These are phyloP conservation scores for Tardiomyces digboiensis DNA, from an alignment of 1,139 yeast species.

Conservation along the genomic window DNA sequence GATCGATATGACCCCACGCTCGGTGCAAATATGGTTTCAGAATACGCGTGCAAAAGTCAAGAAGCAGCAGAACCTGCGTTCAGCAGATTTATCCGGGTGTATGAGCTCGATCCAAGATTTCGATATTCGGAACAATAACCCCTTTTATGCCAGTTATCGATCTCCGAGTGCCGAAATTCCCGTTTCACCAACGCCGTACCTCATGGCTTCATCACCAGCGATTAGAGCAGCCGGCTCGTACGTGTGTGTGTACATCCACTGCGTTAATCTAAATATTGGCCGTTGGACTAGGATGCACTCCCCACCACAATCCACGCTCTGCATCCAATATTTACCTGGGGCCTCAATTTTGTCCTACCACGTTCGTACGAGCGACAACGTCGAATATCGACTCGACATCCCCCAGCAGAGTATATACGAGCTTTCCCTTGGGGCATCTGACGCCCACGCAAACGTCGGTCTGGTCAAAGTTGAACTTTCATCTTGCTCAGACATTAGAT, in stretches of 20 bases:
- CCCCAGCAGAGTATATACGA: conserved; percentile 15
- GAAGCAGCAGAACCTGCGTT: conserved; percentile 20
- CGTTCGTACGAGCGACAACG: conserved; percentile 14
- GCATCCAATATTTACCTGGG: conserved; percentile 15
- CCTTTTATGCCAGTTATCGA: not conserved
- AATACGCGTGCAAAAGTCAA: conserved; percentile 79
- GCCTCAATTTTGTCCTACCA: conserved; percentile 18
- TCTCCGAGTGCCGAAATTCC: not conserved
- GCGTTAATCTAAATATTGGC: conserved; percentile 22
- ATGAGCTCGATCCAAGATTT: not conserved
- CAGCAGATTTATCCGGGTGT: not conserved
- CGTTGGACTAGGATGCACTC: conserved; percentile 21
- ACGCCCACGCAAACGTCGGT: not conserved
- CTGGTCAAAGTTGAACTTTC: not conserved
- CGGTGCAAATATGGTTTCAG: conserved; percentile 94
- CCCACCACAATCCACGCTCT: conserved; percentile 15
- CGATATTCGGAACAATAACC: not conserved
- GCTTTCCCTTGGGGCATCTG: conserved; percentile 8
- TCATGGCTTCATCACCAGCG: conserved; percentile 2
- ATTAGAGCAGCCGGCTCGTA: conserved; percentile 1
- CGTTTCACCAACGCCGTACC: not conserved
- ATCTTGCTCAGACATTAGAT: conserved; percentile 4
- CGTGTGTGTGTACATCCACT: conserved; percentile 12
- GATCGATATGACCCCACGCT: conserved; percentile 85
- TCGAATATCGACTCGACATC: conserved; percentile 19